Percentiles rank a stretch among this genome's conserved stretches.
Conservation (phyloP, 176 grass and related monocot species). For the bread wheat (Triticum aestivum) region IWGSC_CS_RefSeq_v2.1 NC_057795.1:364150857-364151356, state of each 20-base stretch:
- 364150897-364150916: neutral
- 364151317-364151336: slow-evolving; percentile 9
- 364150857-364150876: neutral
- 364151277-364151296: neutral
- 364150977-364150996: neutral
- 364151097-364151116: neutral
- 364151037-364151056: neutral
- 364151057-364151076: neutral
- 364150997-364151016: neutral
- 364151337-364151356: slow-evolving; percentile 14
- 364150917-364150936: neutral
- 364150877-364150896: neutral
- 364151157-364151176: slow-evolving; percentile 4
- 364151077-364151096: neutral
- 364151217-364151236: neutral
- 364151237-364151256: slow-evolving; percentile 24
- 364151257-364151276: slow-evolving; percentile 12
- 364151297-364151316: slow-evolving; percentile 19
- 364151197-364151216: slow-evolving; percentile 8
- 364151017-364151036: neutral
- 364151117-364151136: neutral
- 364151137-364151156: slow-evolving; percentile 2
- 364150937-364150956: neutral
- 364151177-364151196: neutral
- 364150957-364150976: neutral